Evolutionary conservation across 441 rosid genomes (phyloP).

Genomic region (Syzygium syzygioides): DNA sequence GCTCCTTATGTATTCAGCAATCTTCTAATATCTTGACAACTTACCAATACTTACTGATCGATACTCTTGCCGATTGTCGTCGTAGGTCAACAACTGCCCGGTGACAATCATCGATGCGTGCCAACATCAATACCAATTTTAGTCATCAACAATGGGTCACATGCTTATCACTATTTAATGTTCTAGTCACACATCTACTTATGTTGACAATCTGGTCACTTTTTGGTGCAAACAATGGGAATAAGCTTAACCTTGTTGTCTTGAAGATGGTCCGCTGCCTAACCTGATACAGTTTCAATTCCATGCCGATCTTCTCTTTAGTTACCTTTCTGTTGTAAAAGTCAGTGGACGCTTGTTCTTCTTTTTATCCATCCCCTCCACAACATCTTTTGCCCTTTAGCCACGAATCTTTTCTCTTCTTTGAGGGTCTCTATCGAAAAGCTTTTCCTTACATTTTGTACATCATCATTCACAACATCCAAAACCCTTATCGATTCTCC

Average conservation of each 20-base stretch:
- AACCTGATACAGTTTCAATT: neutral
- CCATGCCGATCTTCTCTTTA: neutral
- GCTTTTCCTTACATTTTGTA: neutral
- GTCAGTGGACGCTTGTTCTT: neutral
- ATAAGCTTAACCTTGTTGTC: neutral
- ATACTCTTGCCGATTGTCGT: too few species aligned
- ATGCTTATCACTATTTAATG: too few species aligned
- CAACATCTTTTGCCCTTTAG: neutral
- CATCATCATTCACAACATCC: neutral
- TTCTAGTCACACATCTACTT: too few species aligned
- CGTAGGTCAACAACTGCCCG: too few species aligned
- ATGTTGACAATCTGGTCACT: too few species aligned
- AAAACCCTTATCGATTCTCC: neutral
- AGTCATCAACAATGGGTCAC: too few species aligned
- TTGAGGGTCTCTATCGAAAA: neutral
- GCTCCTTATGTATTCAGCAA: too few species aligned
- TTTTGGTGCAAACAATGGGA: too few species aligned
- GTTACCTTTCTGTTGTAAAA: neutral
- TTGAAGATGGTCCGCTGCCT: neutral
- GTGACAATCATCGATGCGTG: too few species aligned
- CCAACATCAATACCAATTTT: too few species aligned
- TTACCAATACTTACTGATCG: too few species aligned
- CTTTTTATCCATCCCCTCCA: neutral
- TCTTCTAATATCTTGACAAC: too few species aligned
- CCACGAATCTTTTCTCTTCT: neutral